Evolutionary conservation across 768 basidiomycete genomes (phyloP), one percentile per base, ranked within the genome.

Genomic region (Phanerodontia chrysosporium): DNA sequence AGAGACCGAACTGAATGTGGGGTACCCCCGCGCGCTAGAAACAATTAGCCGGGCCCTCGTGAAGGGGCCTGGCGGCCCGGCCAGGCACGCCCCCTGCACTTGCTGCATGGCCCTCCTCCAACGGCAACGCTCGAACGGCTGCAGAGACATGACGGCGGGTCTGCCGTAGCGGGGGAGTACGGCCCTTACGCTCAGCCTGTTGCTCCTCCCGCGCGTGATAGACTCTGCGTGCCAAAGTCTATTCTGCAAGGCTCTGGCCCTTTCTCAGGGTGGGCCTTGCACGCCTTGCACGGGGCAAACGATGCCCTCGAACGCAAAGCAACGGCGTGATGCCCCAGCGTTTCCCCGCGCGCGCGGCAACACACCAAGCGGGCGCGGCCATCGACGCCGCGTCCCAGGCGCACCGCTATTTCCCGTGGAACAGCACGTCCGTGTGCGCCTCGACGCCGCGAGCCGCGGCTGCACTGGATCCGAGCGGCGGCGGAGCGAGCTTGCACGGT

Each of bases 51-150:
- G 52, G 52, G 21, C 35, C 52, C 52, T 39, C 52, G 52, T 42
- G 46, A 39, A 8, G 29, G 51, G 51, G 3, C 22, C 52, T 51
- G 49, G 52, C 52, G 52, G 52, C 39, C 52, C 52, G 52, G 52
- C 52, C 52, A 53, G 52, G 52, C 52, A 53, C 52, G 30, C 24
- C 22, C 7, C 52, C 29, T 66, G n/a, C 52, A 27, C 32, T 28
- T 13, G 27, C 14, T n/a, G 21, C 32, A 42, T 53, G 32, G 42
- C 52, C 10, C 51, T 39, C 39, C 52, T 32, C 35, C 52, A 86
- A n/a, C 30, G n/a, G 12, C 22, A 42, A 4, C 35, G 24, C 52
- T 35, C 10, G 36, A n/a, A 42, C 22, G 46, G 46, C 46, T 6
- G 46, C 12, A 48, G 46, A 28, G 39, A 42, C 39, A 48, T 48